Base-by-base conservation (phyloP, 2,329 filamentous ascomycete genomes). In the Myriosclerotinia curreyana region DNA sequence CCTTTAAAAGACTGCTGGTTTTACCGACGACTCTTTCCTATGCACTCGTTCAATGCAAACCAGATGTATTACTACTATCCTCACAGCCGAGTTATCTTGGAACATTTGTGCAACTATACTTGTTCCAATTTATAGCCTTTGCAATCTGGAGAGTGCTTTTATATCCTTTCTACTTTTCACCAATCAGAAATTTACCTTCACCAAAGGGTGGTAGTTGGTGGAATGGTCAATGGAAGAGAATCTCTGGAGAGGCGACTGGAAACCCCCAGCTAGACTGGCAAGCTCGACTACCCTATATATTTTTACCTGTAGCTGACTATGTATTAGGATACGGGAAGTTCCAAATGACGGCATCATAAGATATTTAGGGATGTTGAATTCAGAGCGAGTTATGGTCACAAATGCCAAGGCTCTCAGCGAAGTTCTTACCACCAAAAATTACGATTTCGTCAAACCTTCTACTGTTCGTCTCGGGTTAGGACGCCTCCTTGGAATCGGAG, bases 281-380 rank as follows among this genome's bases (percentile, higher is more conserved):
- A 50, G 65, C 65, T 17, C 14, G 12, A 14, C 12, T 31, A 31
- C 9, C 25, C n/a, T 22, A 17, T 34, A 49, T 44, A 15, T 20
- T 22, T 2, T 25, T 25, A 48, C 28, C 28, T 46, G 50, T 20
- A 44, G 50, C 50, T 54, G n/a, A 34, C 42, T 34, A 4, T 48
- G 17, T n/a, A 11, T 55, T 48, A 75, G 88, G 89, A 75, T 83
- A 28, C 78, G 83, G 58, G 79, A 78, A 2, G 77, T 91, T 48
- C 85, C 86, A 8, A 86, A 92, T 70, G 77, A 90, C 36, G 89
- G 89, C 3, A 71, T 92, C 22, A 84, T 93, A 63, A 83, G 86
- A 14, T 92, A 89, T 72, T 80, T 84, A 17, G 80, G 82, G 36
- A 71, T 86, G 15, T 80, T 87, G 66, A 90, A 90, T 71, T 72